These are phyloP conservation scores for Hyaloperonospora brassicae DNA, from an alignment of 352 stramenopile genomes.

Conservation along the genomic window DNA sequence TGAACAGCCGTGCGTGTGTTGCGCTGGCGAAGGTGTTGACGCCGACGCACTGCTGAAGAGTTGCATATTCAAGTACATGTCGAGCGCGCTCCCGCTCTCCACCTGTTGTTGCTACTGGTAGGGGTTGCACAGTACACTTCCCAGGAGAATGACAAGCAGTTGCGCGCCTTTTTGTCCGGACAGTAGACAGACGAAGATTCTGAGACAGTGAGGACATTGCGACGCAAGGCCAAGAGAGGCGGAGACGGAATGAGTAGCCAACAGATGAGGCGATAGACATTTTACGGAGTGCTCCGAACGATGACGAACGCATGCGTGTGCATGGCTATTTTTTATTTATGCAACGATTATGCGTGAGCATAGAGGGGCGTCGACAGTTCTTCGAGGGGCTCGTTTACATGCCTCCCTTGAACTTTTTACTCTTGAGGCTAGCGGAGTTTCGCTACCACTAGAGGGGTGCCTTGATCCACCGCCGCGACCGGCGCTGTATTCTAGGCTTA, in stretches of 20 bases:
- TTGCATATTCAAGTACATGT: conserved; percentile 34
- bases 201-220: conserved; percentile 20
- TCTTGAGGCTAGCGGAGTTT: too few species aligned
- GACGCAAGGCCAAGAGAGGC: conserved; percentile 5
- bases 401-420: too few species aligned
- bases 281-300: conserved; percentile 28
- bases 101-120: conserved; percentile 8
- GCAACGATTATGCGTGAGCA: too few species aligned
- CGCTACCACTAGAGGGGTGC: too few species aligned
- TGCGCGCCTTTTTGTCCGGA: conserved; percentile 14
- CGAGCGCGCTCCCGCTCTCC: conserved; percentile 10
- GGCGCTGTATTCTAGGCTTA: too few species aligned
- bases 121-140: conserved; percentile 4
- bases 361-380: too few species aligned
- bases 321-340: conserved; percentile 36
- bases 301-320: conserved; percentile 26
- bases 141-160: conserved; percentile 12
- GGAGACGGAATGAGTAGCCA: conserved; percentile 9
- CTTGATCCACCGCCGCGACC: too few species aligned
- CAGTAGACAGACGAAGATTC: conserved; percentile 29
- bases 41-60: conserved; percentile 1
- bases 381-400: too few species aligned
- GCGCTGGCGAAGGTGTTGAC: conserved; percentile 2
- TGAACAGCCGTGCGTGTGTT: conserved; percentile 1
- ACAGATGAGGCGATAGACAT: conserved; percentile 33